Evolutionary conservation across 2,329 filamentous ascomycete species (phyloP).

Genomic region (Ophiostoma piceae): DNA sequence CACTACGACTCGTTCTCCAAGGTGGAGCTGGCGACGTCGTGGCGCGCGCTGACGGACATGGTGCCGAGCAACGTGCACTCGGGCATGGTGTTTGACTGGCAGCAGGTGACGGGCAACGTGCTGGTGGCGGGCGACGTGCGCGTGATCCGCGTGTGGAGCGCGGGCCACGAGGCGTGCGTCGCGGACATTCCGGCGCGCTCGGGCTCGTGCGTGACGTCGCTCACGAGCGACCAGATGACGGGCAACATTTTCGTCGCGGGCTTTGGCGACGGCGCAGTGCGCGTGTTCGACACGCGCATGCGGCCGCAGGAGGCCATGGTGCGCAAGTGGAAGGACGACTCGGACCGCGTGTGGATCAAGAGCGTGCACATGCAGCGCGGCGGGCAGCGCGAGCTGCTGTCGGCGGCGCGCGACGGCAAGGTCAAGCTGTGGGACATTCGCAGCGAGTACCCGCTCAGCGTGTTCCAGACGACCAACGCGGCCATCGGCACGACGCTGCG

Average conservation of each 20-base stretch:
- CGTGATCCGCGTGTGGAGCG: conserved; percentile 94
- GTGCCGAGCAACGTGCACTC: conserved; percentile 91
- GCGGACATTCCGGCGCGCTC: conserved; percentile 93
- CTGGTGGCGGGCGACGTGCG: conserved; percentile 95
- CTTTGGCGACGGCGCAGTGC: conserved; percentile 89
- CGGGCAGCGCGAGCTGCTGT: conserved; percentile 84
- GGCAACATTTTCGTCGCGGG: conserved; percentile 94
- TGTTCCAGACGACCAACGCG: conserved; percentile 68
- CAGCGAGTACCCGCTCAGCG: conserved; percentile 70
- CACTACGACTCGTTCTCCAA: conserved; percentile 75
- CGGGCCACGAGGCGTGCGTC: conserved; percentile 84
- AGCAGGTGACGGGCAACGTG: conserved; percentile 90
- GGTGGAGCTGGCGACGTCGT: conserved; percentile 82
- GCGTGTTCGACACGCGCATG: conserved; percentile 86
- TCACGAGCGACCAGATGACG: conserved; percentile 96
- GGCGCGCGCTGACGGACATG: conserved; percentile 88
- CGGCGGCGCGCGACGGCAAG: conserved; percentile 85
- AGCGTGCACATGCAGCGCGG: conserved; percentile 96
- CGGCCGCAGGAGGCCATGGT: conserved; percentile 87
- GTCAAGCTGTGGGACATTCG: conserved; percentile 95
- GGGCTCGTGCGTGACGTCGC: conserved; percentile 87
- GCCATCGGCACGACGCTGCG: conserved; percentile 53
- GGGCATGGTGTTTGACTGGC: conserved; percentile 97
- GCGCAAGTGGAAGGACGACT: conserved; percentile 91
- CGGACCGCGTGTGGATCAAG: conserved; percentile 81